Conservation (phyloP, 1,284 basidiomycete species). For the Ustilago cynodontis region DNA sequence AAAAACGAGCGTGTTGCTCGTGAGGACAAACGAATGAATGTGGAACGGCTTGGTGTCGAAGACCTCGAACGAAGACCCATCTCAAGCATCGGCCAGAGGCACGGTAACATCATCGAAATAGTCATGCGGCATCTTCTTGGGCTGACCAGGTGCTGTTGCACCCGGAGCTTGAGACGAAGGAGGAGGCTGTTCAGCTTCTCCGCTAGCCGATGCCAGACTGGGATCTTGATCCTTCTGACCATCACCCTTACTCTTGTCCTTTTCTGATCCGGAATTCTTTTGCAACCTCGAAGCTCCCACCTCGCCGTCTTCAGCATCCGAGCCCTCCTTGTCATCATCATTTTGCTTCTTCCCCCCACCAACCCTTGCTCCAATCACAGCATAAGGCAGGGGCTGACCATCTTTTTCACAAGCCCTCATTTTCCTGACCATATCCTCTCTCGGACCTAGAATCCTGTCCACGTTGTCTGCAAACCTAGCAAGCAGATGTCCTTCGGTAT, state of each 20-base stretch:
- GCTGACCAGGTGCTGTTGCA: neutral
- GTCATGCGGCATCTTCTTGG: conserved; percentile 4
- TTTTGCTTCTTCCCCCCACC: conserved; percentile 5
- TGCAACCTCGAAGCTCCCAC: neutral
- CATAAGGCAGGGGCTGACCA: conserved; percentile 17
- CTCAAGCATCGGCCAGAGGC: conserved; percentile 4
- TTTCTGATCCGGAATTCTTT: neutral
- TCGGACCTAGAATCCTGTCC: conserved; percentile 11
- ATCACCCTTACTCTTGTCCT: neutral
- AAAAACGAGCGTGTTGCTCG: too few relatives aligned
- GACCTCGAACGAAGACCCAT: too few relatives aligned
- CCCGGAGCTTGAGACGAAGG: neutral
- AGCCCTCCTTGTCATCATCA: too few relatives aligned
- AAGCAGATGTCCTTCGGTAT: conserved; percentile 19
- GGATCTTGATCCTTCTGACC: too few relatives aligned
- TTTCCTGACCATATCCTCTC: conserved; percentile 15
- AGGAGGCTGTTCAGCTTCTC: neutral
- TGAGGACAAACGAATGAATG: neutral
- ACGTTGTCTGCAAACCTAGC: conserved; percentile 31
- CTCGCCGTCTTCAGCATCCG: neutral
- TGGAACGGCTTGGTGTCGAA: too few relatives aligned
- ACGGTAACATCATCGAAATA: conserved; percentile 29
- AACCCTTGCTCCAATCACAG: conserved; percentile 19
- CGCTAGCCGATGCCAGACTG: too few relatives aligned
- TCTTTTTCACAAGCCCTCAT: conserved; percentile 7